Base-by-base conservation (phyloP, 345 rosid species). In the Luvunga scandens region DNA sequence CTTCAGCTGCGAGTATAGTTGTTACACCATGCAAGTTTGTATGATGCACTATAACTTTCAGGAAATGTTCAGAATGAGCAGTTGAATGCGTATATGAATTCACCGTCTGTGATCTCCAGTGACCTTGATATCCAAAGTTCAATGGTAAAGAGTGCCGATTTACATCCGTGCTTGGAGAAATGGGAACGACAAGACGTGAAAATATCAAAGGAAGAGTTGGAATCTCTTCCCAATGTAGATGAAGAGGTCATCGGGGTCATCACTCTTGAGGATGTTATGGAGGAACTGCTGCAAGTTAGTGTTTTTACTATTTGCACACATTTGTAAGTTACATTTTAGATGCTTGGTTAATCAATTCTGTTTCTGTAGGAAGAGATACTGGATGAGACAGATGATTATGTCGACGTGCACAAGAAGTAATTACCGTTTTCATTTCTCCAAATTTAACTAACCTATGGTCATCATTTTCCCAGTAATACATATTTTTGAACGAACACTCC, bases 221-320 rank as follows among this genome's bases (percentile, higher is more conserved):
- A 89, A 50, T 79, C 80, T 30, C 78, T 74, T 56, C 63, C 83
- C 24, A 78, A 38, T 74, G 81, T 38, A 59, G 83, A 85, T 77
- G 97, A 88, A 64, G 91, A 90, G 81, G 88, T 91, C 39, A 22
- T 88, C 19, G 98, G 97, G 45, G 88, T 94, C 71, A 94, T 94
- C 77, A 92, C 98, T n/a, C 72, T 92, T 28, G 97, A 94, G 87
- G 98, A 94, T 87, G 97, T 91, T 3, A 92, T 94, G 84, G 97
- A 94, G 79, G 97, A 92, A 86, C 90, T 92, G 21, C 84, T 93
- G 42, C 96, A 89, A 87, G 97, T 92, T 45, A 28, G 25, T 6
- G 13, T 42, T 72, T n/a, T 39, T 5, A 22, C 4, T n/a, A n/a
- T 59, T n/a, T 59, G 62, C 45, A 21, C 25, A 12, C 1, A 42